These are phyloP conservation scores for Debaryomycetaceae sp. DNA, from an alignment of 1,139 yeast species.

Conservation along the genomic window DNA sequence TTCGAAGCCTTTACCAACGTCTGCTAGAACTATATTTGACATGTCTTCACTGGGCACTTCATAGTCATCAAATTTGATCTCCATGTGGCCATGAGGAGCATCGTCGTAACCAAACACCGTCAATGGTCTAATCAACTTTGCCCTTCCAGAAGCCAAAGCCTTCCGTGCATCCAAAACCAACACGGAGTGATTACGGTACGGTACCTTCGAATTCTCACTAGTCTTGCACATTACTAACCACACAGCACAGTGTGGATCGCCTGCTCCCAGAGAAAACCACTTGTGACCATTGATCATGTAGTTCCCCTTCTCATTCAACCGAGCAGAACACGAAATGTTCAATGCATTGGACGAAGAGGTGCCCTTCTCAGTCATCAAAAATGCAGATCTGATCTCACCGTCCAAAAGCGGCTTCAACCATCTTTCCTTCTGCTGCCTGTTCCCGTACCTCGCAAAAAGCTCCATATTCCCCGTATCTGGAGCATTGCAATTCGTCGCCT, in stretches of 20 bases:
- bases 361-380: constrained; percentile 69
- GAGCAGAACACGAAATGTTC: constrained; percentile 54
- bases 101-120: constrained; percentile 64
- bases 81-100: constrained; percentile 76
- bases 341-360: constrained; percentile 67
- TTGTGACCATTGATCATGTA: constrained; percentile 63
- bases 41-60: constrained; percentile 45
- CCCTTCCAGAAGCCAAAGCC: constrained; percentile 52
- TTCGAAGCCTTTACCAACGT: constrained; percentile 62
- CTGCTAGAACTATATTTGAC: constrained; percentile 41
- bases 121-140: constrained; percentile 52
- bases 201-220: constrained; percentile 26
- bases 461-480: constrained; percentile 83
- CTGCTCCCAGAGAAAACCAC: constrained; percentile 79
- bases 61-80: constrained; percentile 51
- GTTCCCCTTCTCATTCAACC: constrained; percentile 40
- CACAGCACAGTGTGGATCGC: constrained; percentile 61
- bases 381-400: constrained; percentile 64
- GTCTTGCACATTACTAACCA: constrained; percentile 73
- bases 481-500: constrained; percentile 62
- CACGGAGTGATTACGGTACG: constrained; percentile 58
- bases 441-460: constrained; percentile 59
- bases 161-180: constrained; percentile 54
- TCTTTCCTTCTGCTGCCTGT: constrained; percentile 45
- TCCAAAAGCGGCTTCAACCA: constrained; percentile 57